A percentile compares a stretch with the other conserved stretches of the same genome.
Conservation (phyloP, 106 monocot genomes). For the Narthecium ossifragum region DNA sequence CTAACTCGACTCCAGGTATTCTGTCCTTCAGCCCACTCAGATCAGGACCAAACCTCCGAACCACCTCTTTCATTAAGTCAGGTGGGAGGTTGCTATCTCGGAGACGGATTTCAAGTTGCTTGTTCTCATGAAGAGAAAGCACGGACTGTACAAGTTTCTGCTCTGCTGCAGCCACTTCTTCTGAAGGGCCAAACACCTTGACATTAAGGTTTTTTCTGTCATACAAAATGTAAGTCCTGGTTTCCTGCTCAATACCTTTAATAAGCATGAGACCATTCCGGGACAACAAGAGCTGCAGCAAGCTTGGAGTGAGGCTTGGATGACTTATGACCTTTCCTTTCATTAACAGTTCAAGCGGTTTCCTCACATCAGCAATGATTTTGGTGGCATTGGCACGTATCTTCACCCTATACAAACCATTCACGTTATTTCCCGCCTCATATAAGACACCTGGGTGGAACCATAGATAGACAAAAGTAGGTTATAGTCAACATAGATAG, state of each 20-base stretch:
- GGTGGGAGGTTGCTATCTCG: slow-evolving; percentile 49
- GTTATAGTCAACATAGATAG: no score
- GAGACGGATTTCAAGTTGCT: slow-evolving; percentile 53
- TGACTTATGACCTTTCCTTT: slow-evolving; percentile 62
- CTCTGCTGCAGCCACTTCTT: slow-evolving; percentile 39
- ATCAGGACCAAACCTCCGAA: slow-evolving; percentile 60
- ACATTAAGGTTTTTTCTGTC: slow-evolving; percentile 54
- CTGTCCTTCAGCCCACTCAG: slow-evolving; percentile 42
- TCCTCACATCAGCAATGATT: slow-evolving; percentile 68
- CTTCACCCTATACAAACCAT: slow-evolving; percentile 41
- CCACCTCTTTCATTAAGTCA: slow-evolving; percentile 74
- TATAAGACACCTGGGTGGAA: slow-evolving; percentile 29
- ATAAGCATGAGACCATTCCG: slow-evolving; percentile 51
- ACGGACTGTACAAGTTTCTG: slow-evolving; percentile 38
- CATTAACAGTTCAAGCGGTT: slow-evolving; percentile 59
- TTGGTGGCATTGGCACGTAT: slow-evolving; percentile 68
- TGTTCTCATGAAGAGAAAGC: slow-evolving; percentile 45
- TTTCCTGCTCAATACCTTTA: slow-evolving; percentile 56
- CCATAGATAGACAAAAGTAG: no score
- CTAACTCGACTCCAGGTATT: slow-evolving; percentile 43
- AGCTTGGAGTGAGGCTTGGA: slow-evolving; percentile 30
- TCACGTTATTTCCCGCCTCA: slow-evolving; percentile 33
- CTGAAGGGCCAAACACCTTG: slow-evolving; percentile 49
- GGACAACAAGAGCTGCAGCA: slow-evolving; percentile 36
- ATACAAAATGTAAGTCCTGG: slow-evolving; percentile 57